Percentiles rank a stretch among this genome's conserved stretches.
Evolutionary conservation across 1,139 yeast species (phyloP).

Genomic region (Saccharomyces hybrid): DNA sequence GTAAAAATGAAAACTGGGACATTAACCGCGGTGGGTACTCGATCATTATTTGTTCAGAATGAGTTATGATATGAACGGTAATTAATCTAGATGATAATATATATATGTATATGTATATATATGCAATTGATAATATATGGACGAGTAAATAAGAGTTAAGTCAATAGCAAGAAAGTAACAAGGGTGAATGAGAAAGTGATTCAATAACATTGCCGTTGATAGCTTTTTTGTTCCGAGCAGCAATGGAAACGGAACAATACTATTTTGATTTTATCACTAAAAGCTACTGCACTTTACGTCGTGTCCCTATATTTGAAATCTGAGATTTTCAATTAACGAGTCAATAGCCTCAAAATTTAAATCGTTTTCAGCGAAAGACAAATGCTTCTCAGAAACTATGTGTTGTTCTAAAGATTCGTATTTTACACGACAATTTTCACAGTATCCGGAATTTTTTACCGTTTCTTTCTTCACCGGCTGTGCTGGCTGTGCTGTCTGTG

Average conservation of each 20-base stretch:
- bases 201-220: not conserved
- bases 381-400: constrained; percentile 60
- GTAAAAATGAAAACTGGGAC: not conserved
- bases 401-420: constrained; percentile 80
- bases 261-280: not conserved
- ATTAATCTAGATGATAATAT: not conserved
- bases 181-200: not conserved
- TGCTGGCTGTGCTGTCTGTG: constrained; percentile 4
- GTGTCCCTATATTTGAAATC: constrained; percentile 23
- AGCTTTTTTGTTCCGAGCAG: not conserved
- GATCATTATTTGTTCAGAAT: not conserved
- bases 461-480: constrained; percentile 12
- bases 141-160: not conserved
- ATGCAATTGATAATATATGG: not conserved
- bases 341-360: constrained; percentile 74
- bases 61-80: not conserved
- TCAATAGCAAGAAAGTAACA: not conserved
- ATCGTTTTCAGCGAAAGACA: constrained; percentile 69
- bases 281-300: not conserved
- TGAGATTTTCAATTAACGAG: constrained; percentile 46
- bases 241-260: not conserved
- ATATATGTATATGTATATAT: not conserved
- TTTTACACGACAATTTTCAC: constrained; percentile 89
- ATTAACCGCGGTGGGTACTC: not conserved
- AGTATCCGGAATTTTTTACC: constrained; percentile 50